Evolutionary conservation across 192 early-diverging fungal species (phyloP).

Genomic region (Coemansia sp.): DNA sequence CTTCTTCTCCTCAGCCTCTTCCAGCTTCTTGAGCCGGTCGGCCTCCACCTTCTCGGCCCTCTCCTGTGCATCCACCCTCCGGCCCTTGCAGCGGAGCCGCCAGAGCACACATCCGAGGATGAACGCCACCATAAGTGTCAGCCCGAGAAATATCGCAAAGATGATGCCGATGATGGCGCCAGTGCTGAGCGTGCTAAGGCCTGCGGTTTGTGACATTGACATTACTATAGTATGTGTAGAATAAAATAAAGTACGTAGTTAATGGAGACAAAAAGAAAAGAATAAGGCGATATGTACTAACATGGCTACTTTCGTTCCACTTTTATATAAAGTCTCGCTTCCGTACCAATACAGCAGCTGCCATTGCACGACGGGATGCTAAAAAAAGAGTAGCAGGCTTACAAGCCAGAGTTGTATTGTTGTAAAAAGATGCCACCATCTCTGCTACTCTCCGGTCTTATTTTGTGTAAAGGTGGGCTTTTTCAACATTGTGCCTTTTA

Average conservation of each 20-base stretch:
- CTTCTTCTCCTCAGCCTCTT: not conserved
- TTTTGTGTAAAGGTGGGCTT: not conserved
- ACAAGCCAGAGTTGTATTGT: not conserved
- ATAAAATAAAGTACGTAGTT: not conserved
- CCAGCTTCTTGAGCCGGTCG: not conserved
- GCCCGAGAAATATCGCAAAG: constrained; percentile 3
- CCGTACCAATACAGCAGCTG: not conserved
- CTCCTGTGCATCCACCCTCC: not conserved
- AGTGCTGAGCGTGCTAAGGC: constrained; percentile 1
- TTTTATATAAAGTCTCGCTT: not conserved
- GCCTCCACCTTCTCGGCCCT: not conserved
- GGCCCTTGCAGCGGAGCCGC: constrained; percentile 6
- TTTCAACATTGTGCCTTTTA: not conserved
- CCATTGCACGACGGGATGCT: no score
- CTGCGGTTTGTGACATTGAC: not conserved
- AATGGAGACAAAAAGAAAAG: not conserved
- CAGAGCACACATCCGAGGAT: not conserved
- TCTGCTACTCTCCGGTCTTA: not conserved
- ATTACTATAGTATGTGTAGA: not conserved
- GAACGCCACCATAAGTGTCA: not conserved
- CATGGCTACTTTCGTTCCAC: not conserved
- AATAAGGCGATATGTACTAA: no score
- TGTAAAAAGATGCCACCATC: not conserved
- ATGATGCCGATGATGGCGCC: constrained; percentile 7
- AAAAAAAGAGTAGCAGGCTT: not conserved